These are phyloP conservation scores for Plasmodium chabaudi DNA, from an alignment of 169 alveolate genomes.

Conservation along the genomic window DNA sequence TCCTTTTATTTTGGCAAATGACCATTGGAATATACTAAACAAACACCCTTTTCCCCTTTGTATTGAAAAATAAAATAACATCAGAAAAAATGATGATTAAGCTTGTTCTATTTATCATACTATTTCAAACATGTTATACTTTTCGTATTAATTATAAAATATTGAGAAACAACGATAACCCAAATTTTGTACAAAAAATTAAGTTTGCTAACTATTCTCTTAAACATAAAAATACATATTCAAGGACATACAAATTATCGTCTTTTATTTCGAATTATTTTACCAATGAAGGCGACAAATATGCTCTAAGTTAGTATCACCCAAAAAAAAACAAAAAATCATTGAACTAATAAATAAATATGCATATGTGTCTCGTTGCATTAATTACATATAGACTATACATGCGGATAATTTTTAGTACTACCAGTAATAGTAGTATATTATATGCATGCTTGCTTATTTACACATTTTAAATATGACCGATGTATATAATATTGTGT, in stretches of 20 bases:
- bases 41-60: too few species aligned
- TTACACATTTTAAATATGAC: too few species aligned
- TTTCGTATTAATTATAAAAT: constrained; percentile 71
- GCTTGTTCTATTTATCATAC: constrained; percentile 34
- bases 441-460: too few species aligned
- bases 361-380: too few species aligned
- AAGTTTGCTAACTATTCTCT: constrained; percentile 25
- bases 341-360: neutral
- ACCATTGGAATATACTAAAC: too few species aligned
- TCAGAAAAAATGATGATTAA: constrained; percentile 30
- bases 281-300: constrained; percentile 45
- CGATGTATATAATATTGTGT: too few species aligned
- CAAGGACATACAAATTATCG: constrained; percentile 37
- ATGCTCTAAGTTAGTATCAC: constrained; percentile 43
- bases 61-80: too few species aligned
- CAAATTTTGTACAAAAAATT: constrained; percentile 36
- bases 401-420: too few species aligned
- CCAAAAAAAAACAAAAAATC: constrained; percentile 19
- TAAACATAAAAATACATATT: constrained; percentile 16
- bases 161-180: constrained; percentile 17
- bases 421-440: too few species aligned
- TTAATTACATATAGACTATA: too few species aligned
- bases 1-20: too few species aligned
- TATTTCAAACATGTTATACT: constrained; percentile 24
- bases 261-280: constrained; percentile 73